These are phyloP conservation scores for Xerocomus nothofagi DNA, from an alignment of 1,284 basidiomycete species.

Conservation along the genomic window DNA sequence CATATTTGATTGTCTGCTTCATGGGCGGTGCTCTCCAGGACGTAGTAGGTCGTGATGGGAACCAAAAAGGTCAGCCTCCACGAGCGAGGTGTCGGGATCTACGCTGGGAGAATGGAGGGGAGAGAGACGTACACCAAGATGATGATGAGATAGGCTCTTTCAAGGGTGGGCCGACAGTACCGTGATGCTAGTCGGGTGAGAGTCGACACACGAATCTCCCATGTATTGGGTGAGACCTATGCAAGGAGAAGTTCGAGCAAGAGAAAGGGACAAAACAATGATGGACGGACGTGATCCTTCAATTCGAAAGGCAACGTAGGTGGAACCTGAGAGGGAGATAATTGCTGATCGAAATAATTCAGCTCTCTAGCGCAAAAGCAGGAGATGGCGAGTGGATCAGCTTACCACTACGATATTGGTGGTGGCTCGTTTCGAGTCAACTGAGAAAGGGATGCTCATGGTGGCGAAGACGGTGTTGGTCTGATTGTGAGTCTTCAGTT, in stretches of 20 bases:
- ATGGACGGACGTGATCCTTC: conserved; percentile 30
- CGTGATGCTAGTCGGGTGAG: conserved; percentile 41
- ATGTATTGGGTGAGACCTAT: conserved; percentile 47
- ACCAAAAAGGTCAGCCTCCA: conserved; percentile 42
- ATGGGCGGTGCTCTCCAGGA: conserved; percentile 21
- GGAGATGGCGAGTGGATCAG: neutral
- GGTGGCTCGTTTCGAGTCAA: conserved; percentile 13
- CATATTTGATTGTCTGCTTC: conserved; percentile 25
- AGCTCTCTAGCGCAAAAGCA: neutral
- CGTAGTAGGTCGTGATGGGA: conserved; percentile 42
- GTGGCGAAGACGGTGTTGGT: neutral
- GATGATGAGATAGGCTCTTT: conserved; percentile 44
- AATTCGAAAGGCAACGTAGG: conserved; percentile 39
- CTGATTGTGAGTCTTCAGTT: neutral
- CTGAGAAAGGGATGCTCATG: conserved; percentile 17
- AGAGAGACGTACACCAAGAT: conserved; percentile 40
- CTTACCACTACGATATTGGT: conserved; percentile 32
- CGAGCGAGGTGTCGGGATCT: neutral
- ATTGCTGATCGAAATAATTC: conserved; percentile 27
- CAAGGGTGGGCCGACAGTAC: conserved; percentile 48
- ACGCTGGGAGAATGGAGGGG: neutral
- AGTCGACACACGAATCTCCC: conserved; percentile 44
- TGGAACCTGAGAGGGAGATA: conserved; percentile 33
- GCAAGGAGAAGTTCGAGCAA: neutral
- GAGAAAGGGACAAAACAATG: neutral